Percentiles rank a stretch among this genome's conserved stretches.
Evolutionary conservation across 148 eudicot genomes (phyloP).

Genomic region (Chenopodium formosanum): DNA sequence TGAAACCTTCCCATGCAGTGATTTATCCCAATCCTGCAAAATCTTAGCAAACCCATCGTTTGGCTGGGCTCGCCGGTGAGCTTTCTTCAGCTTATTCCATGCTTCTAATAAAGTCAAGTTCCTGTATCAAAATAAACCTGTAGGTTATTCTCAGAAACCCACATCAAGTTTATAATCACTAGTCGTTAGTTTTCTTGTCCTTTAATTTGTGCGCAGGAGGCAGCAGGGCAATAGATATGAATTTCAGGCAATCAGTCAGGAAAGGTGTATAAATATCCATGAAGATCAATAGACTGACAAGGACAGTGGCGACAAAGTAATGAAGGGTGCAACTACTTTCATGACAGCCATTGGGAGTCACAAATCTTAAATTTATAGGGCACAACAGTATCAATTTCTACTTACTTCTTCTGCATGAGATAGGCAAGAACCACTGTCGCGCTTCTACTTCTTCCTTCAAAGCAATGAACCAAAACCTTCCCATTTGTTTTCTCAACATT

Average conservation of each 20-base stretch:
- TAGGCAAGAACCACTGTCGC: constrained; percentile 88
- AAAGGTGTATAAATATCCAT: neutral
- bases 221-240: neutral
- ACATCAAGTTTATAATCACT: neutral
- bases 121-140: constrained; percentile 41
- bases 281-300: neutral
- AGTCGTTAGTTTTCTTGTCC: neutral
- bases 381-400: constrained; percentile 1
- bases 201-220: neutral
- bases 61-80: constrained; percentile 92
- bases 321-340: neutral
- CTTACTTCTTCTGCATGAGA: constrained; percentile 91
- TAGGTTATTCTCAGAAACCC: neutral
- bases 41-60: constrained; percentile 95
- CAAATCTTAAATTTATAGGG: neutral
- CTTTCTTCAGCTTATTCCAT: constrained; percentile 80
- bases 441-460: constrained; percentile 98
- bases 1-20: constrained; percentile 80
- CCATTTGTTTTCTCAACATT: constrained; percentile 68
- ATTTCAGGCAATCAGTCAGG: neutral
- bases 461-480: constrained; percentile 97
- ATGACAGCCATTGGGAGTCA: neutral
- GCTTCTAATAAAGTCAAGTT: constrained; percentile 72
- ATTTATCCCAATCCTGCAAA: constrained; percentile 65
- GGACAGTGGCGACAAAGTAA: neutral